phyloP scores from a whole-genome alignment of 140 eudicot species.

The Stevia rebaudiana region DNA sequence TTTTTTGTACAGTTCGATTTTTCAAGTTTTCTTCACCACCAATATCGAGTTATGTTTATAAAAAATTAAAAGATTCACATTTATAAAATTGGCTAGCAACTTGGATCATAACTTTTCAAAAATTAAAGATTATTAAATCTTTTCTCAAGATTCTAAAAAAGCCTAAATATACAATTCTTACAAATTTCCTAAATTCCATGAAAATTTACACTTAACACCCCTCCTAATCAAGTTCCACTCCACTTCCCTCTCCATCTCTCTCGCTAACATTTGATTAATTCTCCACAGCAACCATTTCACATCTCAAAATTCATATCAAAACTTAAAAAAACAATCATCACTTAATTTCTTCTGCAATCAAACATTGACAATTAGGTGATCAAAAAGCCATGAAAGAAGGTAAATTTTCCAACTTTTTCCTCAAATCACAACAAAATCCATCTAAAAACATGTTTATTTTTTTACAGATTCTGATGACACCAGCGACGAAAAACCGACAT shows the following conservation, averaged over 20 bases:
- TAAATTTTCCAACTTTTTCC: not conserved
- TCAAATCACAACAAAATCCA: not conserved
- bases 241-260: constrained; percentile 34
- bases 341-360: constrained; percentile 18
- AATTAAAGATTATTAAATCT: not conserved
- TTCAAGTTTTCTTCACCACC: too few species aligned
- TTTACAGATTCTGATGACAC: constrained; percentile 34
- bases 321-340: constrained; percentile 12
- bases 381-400: constrained; percentile 52
- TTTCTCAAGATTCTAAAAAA: not conserved
- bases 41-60: too few species aligned
- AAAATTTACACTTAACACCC: constrained; percentile 19
- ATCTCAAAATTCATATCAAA: constrained; percentile 24
- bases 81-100: not conserved
- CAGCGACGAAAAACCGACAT: constrained; percentile 33
- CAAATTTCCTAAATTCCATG: constrained; percentile 12
- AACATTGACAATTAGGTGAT: not conserved
- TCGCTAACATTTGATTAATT: constrained; percentile 32
- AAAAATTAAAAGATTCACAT: too few species aligned
- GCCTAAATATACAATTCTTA: not conserved
- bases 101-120: not conserved
- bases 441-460: not conserved
- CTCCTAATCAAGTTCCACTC: constrained; percentile 21
- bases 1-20: too few species aligned
- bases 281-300: constrained; percentile 18